Base-by-base conservation (phyloP, 1,284 basidiomycete genomes). In the Ganoderma boninense region DNA sequence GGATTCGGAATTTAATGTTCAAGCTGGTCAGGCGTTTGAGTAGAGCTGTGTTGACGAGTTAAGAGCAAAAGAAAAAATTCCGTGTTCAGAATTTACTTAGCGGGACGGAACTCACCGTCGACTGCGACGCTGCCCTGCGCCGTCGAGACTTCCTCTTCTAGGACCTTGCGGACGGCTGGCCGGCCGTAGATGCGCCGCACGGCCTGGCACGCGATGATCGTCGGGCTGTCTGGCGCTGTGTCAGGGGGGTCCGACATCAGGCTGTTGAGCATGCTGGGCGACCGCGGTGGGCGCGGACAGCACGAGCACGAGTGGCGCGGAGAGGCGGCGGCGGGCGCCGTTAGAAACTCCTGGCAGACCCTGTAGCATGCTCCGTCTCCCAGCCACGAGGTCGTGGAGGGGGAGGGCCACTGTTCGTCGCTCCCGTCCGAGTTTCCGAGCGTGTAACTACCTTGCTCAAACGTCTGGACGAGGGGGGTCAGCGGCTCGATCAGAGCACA, bases 41-140 rank as follows among this genome's bases (percentile, higher is more conserved):
- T n/a, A n/a, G n/a, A n/a, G n/a, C n/a, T n/a, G n/a, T n/a, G n/a
- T n/a, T n/a, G n/a, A n/a, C n/a, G n/a, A n/a, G n/a, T n/a, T n/a
- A n/a, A n/a, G n/a, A n/a, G n/a, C n/a, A n/a, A n/a, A n/a, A n/a
- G n/a, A n/a, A n/a, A n/a, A n/a, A n/a, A n/a, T n/a, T n/a, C n/a
- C n/a, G n/a, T n/a, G n/a, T n/a, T 18, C 8, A 62, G 43, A 11
- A 2, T 26, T 2, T 8, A 7, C 16, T 2, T 8, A 42, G 14
- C 38, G 38, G 38, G 38, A 40, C 38, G 38, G 38, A 40, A 76
- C 73, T 56, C 62, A 75, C 76, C 73, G 67, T 77, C 76, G 18
- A 77, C 76, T 0, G 76, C 72, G 26, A 77, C 76, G 10, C 74
- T 49, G 54, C 75, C 76, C 26, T 62, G 43, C 52, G 75, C 66